These are phyloP conservation scores for Phytophthora pseudosyringae DNA, from an alignment of 352 stramenopile genomes.

Conservation along the genomic window DNA sequence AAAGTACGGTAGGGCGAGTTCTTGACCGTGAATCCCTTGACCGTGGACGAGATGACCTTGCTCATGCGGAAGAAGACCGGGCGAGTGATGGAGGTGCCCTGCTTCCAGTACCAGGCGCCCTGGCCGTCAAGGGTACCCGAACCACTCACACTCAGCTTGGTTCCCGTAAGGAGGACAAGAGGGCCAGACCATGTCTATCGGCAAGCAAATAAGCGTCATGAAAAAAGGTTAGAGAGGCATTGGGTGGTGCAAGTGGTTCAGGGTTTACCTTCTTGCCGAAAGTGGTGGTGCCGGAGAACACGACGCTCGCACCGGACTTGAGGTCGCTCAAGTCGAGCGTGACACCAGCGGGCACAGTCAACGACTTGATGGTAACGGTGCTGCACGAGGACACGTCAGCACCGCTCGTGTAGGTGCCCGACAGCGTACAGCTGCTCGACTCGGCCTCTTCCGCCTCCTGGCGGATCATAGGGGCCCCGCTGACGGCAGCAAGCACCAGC, in stretches of 20 bases:
- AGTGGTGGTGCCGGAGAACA: slow-evolving; percentile 42
- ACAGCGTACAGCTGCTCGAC: slow-evolving; percentile 9
- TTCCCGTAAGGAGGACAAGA: slow-evolving; percentile 38
- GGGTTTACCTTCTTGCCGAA: slow-evolving; percentile 41
- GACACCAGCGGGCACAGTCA: too few species aligned
- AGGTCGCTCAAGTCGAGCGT: slow-evolving; percentile 44
- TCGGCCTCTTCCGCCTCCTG: too few species aligned
- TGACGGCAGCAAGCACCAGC: too few species aligned
- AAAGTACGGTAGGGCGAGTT: slow-evolving; percentile 34
- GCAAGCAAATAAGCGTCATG: background rate
- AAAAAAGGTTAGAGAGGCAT: too few species aligned
- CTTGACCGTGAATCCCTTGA: slow-evolving; percentile 43
- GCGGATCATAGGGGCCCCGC: too few species aligned
- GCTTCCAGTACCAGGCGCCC: slow-evolving; percentile 45
- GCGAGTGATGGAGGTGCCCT: too few species aligned
- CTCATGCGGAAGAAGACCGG: slow-evolving; percentile 38
- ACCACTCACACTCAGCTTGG: slow-evolving; percentile 28
- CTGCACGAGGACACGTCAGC: too few species aligned
- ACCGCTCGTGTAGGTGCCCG: too few species aligned
- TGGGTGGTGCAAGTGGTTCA: too few species aligned
- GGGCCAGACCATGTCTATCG: slow-evolving; percentile 39
- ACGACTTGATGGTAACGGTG: too few species aligned
- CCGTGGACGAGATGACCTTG: slow-evolving; percentile 32
- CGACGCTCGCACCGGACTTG: slow-evolving; percentile 38
- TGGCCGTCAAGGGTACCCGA: slow-evolving; percentile 50